Percentiles rank a stretch among this genome's conserved stretches.
Conservation (phyloP, 2,329 filamentous ascomycete species). For the Lecanoromycetidae sp. region DNA sequence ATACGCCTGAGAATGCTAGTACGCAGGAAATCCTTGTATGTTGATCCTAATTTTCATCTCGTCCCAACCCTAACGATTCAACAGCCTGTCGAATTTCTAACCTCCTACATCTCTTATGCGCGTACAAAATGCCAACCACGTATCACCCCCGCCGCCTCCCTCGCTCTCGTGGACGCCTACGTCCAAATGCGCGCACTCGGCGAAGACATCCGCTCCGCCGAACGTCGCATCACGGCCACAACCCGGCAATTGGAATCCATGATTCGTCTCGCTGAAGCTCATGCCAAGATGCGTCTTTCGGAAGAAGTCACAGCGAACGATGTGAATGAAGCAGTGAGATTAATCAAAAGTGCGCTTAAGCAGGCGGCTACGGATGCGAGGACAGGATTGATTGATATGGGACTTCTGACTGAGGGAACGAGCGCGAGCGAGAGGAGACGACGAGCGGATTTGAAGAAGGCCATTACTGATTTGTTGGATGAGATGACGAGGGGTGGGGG, state of each 20-base stretch:
- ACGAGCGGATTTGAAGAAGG: conserved; percentile 72
- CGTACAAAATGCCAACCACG: conserved; percentile 72
- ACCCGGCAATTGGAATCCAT: conserved; percentile 95
- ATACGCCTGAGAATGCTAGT: conserved; percentile 73
- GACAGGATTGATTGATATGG: conserved; percentile 92
- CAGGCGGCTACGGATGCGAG: conserved; percentile 90
- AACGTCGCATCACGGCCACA: conserved; percentile 94
- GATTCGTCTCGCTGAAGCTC: conserved; percentile 92
- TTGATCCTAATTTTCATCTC: conserved; percentile 17
- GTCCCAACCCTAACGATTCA: conserved; percentile 7
- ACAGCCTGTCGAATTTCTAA: conserved; percentile 86
- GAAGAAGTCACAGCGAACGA: conserved; percentile 64
- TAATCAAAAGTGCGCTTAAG: conserved; percentile 91
- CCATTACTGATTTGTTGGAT: conserved; percentile 62
- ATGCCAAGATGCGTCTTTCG: conserved; percentile 92
- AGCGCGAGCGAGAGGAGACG: conserved; percentile 74
- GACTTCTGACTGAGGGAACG: conserved; percentile 85
- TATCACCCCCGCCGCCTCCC: conserved; percentile 67
- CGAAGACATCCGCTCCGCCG: conserved; percentile 53
- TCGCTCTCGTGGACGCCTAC: conserved; percentile 75
- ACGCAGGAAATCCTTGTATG: conserved; percentile 68
- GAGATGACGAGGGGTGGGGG: conserved; percentile 61
- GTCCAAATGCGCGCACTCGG: conserved; percentile 79
- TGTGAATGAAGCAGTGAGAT: conserved; percentile 77
- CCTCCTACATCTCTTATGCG: conserved; percentile 93